phyloP scores from a whole-genome alignment of 2,329 filamentous ascomycete genomes.

The Chrysosporium queenslandicum region DNA sequence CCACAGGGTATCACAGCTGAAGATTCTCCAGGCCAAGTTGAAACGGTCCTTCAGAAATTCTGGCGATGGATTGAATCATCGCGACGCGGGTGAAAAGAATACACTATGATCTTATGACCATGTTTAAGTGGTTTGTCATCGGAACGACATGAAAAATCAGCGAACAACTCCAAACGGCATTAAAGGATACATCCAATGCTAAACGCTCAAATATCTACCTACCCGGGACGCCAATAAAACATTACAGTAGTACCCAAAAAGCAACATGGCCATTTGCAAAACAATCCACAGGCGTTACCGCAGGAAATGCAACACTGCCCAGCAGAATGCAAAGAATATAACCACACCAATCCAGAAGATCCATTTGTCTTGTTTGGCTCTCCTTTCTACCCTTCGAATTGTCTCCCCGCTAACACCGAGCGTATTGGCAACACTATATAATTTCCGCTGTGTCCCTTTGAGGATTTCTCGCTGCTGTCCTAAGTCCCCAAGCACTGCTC shows the following conservation, averaged over 20 bases:
- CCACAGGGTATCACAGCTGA: too few relatives aligned
- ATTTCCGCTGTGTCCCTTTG: constrained; percentile 80
- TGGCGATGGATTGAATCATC: too few relatives aligned
- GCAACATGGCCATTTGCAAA: background rate
- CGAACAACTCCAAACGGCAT: background rate
- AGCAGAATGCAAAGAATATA: constrained; percentile 84
- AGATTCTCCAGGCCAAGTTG: too few relatives aligned
- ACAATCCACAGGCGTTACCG: constrained; percentile 40
- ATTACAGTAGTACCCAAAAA: background rate
- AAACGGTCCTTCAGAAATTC: too few relatives aligned
- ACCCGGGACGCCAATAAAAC: background rate
- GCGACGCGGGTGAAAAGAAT: too few relatives aligned
- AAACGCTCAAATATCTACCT: background rate
- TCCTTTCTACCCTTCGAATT: constrained; percentile 88
- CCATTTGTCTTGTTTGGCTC: constrained; percentile 94
- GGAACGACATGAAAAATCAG: background rate
- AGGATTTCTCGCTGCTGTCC: constrained; percentile 86
- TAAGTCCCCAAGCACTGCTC: constrained; percentile 80
- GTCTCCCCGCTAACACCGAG: constrained; percentile 89
- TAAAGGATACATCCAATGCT: background rate
- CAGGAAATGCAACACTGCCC: constrained; percentile 77
- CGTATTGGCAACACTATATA: constrained; percentile 91
- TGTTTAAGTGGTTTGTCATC: background rate
- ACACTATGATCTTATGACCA: too few relatives aligned
- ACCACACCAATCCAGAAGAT: constrained; percentile 85